Evolutionary conservation across 106 monocot genomes (phyloP), one percentile per base, ranked within the genome.

Genomic region (Acanthochlamys bracteata): DNA sequence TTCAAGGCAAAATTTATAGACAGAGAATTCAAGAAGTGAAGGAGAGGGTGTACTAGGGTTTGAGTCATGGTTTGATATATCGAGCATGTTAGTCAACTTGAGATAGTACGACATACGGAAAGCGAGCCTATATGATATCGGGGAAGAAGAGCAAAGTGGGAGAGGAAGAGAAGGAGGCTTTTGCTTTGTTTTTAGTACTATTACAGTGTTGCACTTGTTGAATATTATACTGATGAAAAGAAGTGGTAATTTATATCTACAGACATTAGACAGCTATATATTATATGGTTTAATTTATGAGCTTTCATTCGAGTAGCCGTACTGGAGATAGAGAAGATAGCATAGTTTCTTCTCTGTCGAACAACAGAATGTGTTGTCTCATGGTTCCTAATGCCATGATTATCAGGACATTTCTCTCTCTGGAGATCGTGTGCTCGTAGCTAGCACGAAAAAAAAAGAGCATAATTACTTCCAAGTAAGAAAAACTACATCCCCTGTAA

Each of bases 1-100:
- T 33, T 3, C 33, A 51, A 17, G 10, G 66, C 55, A n/a, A 52
- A 26, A 25, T 56, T 33, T 54, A 41, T 39, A 41, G 33, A 16
- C 20, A 40, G 14, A 15, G 19, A 7, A n/a, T n/a, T n/a, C n/a
- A n/a, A 40, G 40, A 41, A 10, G 33, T n/a, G 39, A n/a, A 14
- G 39, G 20, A 61, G 39, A 41, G 41, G 61, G 15, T 40, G 61
- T 61, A 40, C 7, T 16, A 61, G 61, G 33, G 15, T 61, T 61
- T 40, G 61, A 40, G 24, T 59, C 25, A 59, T 21, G 59, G 59
- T 59, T 59, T 33, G 33, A 33, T n/a, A n/a, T n/a, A n/a, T 33
- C 33, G 33, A 6, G 1, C 33, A 33, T 33, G 33, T 33, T 33
- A 33, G 33, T 33, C 33, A 33, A n/a, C n/a, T 6, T 33, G 33